A percentile compares a stretch with the other conserved stretches of the same genome.
These are phyloP conservation scores for Parastagonospora nodorum DNA, from an alignment of 2,329 filamentous ascomycete species.

Conservation along the genomic window DNA sequence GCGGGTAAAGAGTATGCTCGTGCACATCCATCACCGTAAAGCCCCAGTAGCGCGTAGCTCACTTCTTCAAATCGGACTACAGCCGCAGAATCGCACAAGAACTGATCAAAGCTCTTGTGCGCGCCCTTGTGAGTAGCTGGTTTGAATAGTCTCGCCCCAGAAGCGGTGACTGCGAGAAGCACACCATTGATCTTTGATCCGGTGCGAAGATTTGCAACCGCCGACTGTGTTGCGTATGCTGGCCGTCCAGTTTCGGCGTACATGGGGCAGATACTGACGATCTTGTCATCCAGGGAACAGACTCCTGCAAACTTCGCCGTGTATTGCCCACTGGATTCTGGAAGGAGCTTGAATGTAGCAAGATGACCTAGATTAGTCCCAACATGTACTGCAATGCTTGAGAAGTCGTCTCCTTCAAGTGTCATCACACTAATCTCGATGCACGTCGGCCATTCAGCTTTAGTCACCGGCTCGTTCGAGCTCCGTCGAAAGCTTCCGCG, in stretches of 20 bases:
- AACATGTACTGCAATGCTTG: constrained; percentile 89
- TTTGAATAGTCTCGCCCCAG: constrained; percentile 84
- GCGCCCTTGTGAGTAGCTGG: constrained; percentile 87
- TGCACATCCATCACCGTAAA: constrained; percentile 82
- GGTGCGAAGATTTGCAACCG: constrained; percentile 76
- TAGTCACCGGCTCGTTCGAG: constrained; percentile 52
- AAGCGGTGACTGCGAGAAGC: constrained; percentile 74
- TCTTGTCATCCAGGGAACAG: constrained; percentile 65
- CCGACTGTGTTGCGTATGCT: constrained; percentile 74
- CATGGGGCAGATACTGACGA: constrained; percentile 81
- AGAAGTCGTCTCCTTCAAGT: constrained; percentile 90
- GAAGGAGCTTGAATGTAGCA: constrained; percentile 88
- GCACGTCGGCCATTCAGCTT: constrained; percentile 74
- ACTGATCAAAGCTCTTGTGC: constrained; percentile 84
- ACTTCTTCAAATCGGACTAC: constrained; percentile 76
- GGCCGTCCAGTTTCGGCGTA: constrained; percentile 76
- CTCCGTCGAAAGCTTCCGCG: constrained; percentile 70
- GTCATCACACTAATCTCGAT: constrained; percentile 92
- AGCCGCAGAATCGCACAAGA: constrained; percentile 78
- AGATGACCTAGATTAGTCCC: constrained; percentile 85
- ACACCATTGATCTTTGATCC: constrained; percentile 78
- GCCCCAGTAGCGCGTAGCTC: constrained; percentile 77
- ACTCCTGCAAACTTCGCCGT: constrained; percentile 73
- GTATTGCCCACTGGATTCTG: constrained; percentile 71
- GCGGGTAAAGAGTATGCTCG: constrained; percentile 86